Base-by-base conservation (phyloP, 2,329 filamentous ascomycete species). In the Juglanconis sp. region DNA sequence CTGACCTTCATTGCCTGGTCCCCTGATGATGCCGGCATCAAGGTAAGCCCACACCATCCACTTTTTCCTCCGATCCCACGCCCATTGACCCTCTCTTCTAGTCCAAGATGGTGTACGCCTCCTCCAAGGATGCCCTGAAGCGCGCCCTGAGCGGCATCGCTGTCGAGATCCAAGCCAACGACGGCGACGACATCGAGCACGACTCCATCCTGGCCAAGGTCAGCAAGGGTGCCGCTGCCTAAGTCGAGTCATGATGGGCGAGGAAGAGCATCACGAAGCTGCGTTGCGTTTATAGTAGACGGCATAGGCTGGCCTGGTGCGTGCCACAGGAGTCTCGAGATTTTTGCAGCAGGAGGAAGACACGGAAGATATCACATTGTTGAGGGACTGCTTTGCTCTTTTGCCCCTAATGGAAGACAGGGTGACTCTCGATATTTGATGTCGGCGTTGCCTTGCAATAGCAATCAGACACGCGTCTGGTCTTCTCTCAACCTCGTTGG, bases 51-150 rank as follows among this genome's bases (percentile, higher is more conserved):
- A 42, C 42, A 42, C 53, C 35, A 36, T 50, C 51, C 62, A 52
- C 42, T 24, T 10, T 35, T 66, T 59, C 48, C 66, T 24, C 31
- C 38, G 15, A 55, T 62, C 67, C 61, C 69, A 7, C n/a, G 13
- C 42, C 38, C 36, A 44, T 48, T 44, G 36, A 57, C 53, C 34
- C 34, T 47, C 66, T 51, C 24, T 35, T 17, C 38, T 67, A 92
- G 90, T 83, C 88, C 77, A 92, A 92, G 83, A 95, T 95, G 91
- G 84, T 92, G 76, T 95, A 94, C 82, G 89, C 90, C 69, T 90
- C 91, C 56, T 95, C 91, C 77, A 95, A 94, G 81, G 89, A 93
- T 70, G 88, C 89, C 62, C 84, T 95, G 68, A 94, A 92, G 85
- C 87, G 88, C 76, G 77, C 89, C 54, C 84, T 95, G 65, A 90